Percentiles rank a stretch among this genome's conserved stretches.
Conservation (phyloP, 163 green algal species). For the Scenedesmus sp. region DNA sequence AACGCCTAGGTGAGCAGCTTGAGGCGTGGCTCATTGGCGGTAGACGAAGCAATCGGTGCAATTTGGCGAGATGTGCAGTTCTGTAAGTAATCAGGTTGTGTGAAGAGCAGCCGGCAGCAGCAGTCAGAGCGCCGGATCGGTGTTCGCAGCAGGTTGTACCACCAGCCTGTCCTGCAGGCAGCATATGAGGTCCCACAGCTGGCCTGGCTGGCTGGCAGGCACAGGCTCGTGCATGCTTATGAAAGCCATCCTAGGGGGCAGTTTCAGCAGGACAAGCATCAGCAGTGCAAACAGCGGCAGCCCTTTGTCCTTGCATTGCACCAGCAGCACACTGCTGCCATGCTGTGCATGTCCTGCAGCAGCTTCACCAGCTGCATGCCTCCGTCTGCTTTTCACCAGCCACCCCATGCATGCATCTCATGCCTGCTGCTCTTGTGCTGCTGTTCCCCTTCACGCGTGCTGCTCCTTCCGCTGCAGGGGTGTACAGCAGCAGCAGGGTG, state of each 20-base stretch:
- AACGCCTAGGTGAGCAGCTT: constrained; percentile 50
- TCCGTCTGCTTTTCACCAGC: neutral
- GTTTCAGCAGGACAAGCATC: neutral
- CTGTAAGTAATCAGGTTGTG: neutral
- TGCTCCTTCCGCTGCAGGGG: constrained; percentile 26
- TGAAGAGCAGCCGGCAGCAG: neutral
- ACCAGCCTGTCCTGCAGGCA: constrained; percentile 4
- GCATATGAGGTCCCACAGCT: neutral
- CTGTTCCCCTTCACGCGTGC: neutral
- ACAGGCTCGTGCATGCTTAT: neutral
- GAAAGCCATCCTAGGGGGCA: neutral
- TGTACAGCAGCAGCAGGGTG: constrained; percentile 6
- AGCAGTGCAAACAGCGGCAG: constrained; percentile 2
- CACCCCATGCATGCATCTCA: neutral
- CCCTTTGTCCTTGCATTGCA: neutral
- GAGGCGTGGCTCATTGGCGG: neutral
- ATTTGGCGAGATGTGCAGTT: neutral
- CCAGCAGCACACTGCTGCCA: neutral
- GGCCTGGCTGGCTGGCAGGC: neutral
- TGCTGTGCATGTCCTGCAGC: neutral
- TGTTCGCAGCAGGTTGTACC: neutral
- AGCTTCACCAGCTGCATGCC: neutral
- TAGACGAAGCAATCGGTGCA: neutral
- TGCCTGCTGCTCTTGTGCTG: neutral
- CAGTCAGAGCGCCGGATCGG: neutral